Conservation (phyloP, 148 eudicot species). For the Cornus suecica region DNA sequence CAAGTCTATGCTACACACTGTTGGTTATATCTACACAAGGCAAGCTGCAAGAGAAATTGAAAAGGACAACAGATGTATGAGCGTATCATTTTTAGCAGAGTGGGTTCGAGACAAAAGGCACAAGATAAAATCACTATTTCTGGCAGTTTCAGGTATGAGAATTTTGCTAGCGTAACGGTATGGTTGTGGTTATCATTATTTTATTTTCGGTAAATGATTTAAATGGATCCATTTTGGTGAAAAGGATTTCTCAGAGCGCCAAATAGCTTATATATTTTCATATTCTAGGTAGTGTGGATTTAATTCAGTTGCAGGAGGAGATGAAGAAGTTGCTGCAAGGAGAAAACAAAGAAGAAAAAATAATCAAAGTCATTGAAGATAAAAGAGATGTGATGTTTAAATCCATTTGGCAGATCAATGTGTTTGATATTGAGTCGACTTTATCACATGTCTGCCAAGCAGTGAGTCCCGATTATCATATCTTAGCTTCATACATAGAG, state of each 20-base stretch:
- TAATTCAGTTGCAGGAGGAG: slow-evolving; percentile 75
- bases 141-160: slow-evolving; percentile 79
- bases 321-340: slow-evolving; percentile 58
- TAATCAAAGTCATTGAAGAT: slow-evolving; percentile 71
- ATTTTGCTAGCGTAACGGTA: background rate
- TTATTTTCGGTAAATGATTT: too few species aligned
- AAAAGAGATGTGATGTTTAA: slow-evolving; percentile 78
- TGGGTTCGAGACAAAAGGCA: slow-evolving; percentile 97
- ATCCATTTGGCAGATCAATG: slow-evolving; percentile 93
- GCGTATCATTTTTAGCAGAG: slow-evolving; percentile 87
- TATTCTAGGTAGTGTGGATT: slow-evolving; percentile 65
- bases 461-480: slow-evolving; percentile 40
- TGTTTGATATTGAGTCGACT: slow-evolving; percentile 85
- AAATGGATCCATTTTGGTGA: background rate
- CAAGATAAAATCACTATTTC: slow-evolving; percentile 72
- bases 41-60: slow-evolving; percentile 84
- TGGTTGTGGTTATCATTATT: too few species aligned
- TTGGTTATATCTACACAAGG: slow-evolving; percentile 91
- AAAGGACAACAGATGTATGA: slow-evolving; percentile 64
- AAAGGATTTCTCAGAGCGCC: background rate
- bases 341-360: slow-evolving; percentile 58
- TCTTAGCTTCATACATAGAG: background rate
- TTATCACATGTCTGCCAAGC: slow-evolving; percentile 82
- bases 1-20: slow-evolving; percentile 91
- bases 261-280: background rate